A percentile compares a stretch with the other conserved stretches of the same genome.
Conservation (phyloP, 495 filamentous ascomycete genomes). For the Aspergillus hancockii region DNA sequence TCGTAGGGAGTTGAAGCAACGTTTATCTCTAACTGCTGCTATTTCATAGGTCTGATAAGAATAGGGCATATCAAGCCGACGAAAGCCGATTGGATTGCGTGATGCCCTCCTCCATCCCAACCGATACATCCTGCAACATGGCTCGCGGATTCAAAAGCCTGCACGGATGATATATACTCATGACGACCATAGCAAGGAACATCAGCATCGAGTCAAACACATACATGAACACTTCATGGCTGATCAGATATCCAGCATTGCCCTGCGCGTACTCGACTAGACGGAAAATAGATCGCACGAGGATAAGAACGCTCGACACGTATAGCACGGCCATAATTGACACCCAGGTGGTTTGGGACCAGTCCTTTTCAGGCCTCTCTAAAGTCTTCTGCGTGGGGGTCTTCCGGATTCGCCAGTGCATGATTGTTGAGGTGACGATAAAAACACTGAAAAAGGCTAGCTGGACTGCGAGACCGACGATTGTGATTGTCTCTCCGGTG, state of each 20-base stretch:
- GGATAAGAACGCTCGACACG: slow-evolving; percentile 49
- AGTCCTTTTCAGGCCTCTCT: slow-evolving; percentile 21
- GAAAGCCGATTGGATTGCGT: no score
- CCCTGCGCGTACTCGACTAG: slow-evolving; percentile 64
- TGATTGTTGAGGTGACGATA: slow-evolving; percentile 31
- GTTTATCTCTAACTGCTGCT: no score
- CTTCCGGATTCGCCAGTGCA: slow-evolving; percentile 33
- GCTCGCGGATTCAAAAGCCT: no score
- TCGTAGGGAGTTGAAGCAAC: no score
- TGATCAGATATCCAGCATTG: slow-evolving; percentile 46
- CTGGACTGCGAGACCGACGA: slow-evolving; percentile 41
- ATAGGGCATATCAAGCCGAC: no score
- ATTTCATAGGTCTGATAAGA: no score
- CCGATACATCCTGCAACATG: no score
- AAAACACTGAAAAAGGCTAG: slow-evolving; percentile 46
- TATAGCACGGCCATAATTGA: slow-evolving; percentile 53
- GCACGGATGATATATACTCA: slow-evolving; percentile 35
- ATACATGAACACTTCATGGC: slow-evolving; percentile 60
- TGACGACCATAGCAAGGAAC: slow-evolving; percentile 52
- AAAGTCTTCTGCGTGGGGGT: slow-evolving; percentile 25
- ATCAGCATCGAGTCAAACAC: slow-evolving; percentile 63
- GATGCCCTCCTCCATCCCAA: no score
- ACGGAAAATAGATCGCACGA: slow-evolving; percentile 62
- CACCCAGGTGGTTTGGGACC: slow-evolving; percentile 39
- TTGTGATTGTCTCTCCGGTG: slow-evolving; percentile 42